Evolutionary conservation across 257 asterid species (phyloP), one percentile per base, ranked within the genome.

Genomic region (Handroanthus guayacan): DNA sequence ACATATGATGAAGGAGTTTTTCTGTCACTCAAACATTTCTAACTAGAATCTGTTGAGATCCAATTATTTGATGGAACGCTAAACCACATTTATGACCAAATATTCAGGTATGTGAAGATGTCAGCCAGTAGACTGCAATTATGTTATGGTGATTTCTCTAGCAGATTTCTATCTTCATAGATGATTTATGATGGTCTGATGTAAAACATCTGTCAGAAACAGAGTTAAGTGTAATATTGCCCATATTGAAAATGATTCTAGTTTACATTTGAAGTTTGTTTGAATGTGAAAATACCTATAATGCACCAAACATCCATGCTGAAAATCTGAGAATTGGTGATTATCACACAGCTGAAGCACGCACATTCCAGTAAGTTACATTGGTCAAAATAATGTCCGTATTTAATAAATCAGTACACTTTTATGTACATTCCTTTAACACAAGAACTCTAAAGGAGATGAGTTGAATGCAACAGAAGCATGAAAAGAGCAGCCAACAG

Each of bases 1-100:
- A 75, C 18, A 66, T n/a, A 54, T 4, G 64, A 79, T 37, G 62
- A 68, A 69, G 55, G 47, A 39, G 38, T 41, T 63, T 52, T 69
- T 43, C 44, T 37, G 63, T 34, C 63, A 65, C 52, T 58, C 58
- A 20, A 51, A 45, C 31, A 65, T 70, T 43, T 56, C 68, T 16
- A 43, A 38, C 18, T 50, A n/a, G 62, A 66, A 48, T 10, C 13
- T 14, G 14, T n/a, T 60, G 52, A 44, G 69, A 43, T 45, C 61
- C 51, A 20, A 13, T 20, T 38, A 76, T 47, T 43, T 36, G 55
- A 52, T 57, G 54, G 38, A 74, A 41, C 34, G 44, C 7, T 60
- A 44, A 69, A 79, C 12, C 52, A 75, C 20, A 45, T 44, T 31
- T 4, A 54, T 65, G 31, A 62, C 62, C 20, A 61, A 71, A 75